Conservation (phyloP, 176 grass and related monocot species). For the Puccinellia tenuiflora region DNA sequence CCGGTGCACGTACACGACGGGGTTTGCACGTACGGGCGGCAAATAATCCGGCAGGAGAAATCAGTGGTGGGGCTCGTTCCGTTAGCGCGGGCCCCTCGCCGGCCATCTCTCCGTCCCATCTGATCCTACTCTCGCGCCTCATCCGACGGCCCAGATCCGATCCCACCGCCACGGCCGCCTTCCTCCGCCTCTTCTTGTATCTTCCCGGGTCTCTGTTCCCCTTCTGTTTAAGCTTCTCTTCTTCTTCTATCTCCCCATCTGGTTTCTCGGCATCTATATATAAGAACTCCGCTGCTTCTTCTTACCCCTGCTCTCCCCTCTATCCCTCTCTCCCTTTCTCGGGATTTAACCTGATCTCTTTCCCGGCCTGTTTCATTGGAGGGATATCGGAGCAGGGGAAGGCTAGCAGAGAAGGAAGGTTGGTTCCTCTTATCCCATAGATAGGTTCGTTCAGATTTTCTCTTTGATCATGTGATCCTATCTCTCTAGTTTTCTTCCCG, state of each 20-base stretch:
- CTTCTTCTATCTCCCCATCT: neutral
- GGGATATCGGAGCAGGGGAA: neutral
- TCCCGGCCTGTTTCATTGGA: constrained; percentile 14
- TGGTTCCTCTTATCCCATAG: neutral
- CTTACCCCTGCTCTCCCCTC: neutral
- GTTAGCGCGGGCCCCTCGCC: constrained; percentile 37
- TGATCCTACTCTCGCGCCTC: constrained; percentile 37
- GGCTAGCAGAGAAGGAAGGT: constrained; percentile 5
- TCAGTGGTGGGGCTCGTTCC: constrained; percentile 39
- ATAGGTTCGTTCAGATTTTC: neutral
- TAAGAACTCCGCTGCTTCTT: constrained; percentile 24
- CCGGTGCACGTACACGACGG: neutral
- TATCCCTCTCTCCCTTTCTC: neutral
- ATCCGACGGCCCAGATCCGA: constrained; percentile 29
- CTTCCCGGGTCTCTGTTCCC: neutral
- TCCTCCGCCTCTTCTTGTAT: neutral
- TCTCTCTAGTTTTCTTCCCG: neutral
- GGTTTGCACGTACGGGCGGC: neutral
- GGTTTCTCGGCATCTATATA: constrained; percentile 30
- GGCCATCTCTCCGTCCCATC: constrained; percentile 7
- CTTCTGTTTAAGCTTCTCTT: neutral
- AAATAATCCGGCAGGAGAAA: constrained; percentile 33
- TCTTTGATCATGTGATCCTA: neutral
- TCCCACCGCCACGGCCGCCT: constrained; percentile 21
- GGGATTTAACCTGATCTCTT: neutral